Conservation (phyloP, 345 rosid species). For the Pugionium dolabratum region DNA sequence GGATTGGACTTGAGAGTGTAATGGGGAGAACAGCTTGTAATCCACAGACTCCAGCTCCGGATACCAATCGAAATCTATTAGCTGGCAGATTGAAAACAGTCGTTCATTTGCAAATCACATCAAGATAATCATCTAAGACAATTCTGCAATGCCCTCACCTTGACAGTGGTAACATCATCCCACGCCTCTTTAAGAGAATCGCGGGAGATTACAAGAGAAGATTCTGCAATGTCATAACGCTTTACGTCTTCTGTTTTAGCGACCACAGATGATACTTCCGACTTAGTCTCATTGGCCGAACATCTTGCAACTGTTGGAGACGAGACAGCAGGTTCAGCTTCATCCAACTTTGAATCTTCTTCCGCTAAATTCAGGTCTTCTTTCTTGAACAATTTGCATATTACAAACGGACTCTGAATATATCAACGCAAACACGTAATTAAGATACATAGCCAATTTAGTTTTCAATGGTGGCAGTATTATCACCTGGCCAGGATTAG, state of each 20-base stretch:
- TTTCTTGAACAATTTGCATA: conserved; percentile 71
- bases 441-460: conserved; percentile 7
- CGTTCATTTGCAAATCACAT: conserved; percentile 5
- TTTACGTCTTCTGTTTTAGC: conserved; percentile 37
- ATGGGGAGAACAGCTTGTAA: conserved; percentile 48
- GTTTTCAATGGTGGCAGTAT: neutral
- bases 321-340: conserved; percentile 41
- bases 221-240: conserved; percentile 18
- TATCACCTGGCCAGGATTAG: conserved; percentile 84
- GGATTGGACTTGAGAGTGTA: conserved; percentile 45
- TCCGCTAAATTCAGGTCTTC: conserved; percentile 43
- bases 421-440: conserved; percentile 16
- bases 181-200: conserved; percentile 34
- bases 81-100: conserved; percentile 32
- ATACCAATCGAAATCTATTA: conserved; percentile 38
- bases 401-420: conserved; percentile 64
- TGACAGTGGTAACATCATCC: conserved; percentile 30
- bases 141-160: conserved; percentile 40
- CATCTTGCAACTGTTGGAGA: conserved; percentile 43
- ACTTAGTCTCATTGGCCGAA: conserved; percentile 38
- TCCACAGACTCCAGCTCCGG: conserved; percentile 38
- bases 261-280: conserved; percentile 37
- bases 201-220: conserved; percentile 15
- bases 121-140: conserved; percentile 7
- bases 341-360: conserved; percentile 42